A percentile compares a stretch with the other conserved stretches of the same genome.
Evolutionary conservation across 257 asterid genomes (phyloP).

Genomic region (Prunella vulgaris): DNA sequence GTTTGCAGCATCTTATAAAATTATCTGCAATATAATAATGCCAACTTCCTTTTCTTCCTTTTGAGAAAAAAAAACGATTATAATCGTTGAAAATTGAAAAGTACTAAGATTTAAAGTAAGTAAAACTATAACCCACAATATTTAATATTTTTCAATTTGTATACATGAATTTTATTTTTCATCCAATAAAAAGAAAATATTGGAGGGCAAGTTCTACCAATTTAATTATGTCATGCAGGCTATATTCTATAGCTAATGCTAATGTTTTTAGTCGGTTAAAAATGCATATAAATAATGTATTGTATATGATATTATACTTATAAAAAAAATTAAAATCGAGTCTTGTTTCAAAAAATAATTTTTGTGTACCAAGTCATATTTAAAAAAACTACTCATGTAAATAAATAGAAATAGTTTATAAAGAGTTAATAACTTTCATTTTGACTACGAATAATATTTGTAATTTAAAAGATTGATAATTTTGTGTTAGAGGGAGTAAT

Average conservation of each 20-base stretch:
- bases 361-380: no score
- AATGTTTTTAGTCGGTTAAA: no score
- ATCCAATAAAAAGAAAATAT: not conserved
- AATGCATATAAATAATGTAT: no score
- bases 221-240: no score
- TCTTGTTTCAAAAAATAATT: no score
- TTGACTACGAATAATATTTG: not conserved
- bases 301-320: no score
- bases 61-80: not conserved
- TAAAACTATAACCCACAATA: not conserved
- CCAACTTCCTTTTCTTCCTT: not conserved
- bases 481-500: not conserved
- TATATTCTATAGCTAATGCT: no score
- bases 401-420: not conserved
- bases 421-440: not conserved
- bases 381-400: no score
- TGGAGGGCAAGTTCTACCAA: not conserved
- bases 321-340: no score
- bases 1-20: not conserved
- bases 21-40: not conserved
- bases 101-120: not conserved
- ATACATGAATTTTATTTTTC: not conserved
- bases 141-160: not conserved
- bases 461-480: no score
- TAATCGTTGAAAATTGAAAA: not conserved